phyloP scores from a whole-genome alignment of 2,329 filamentous ascomycete species.

The Penicillium paneum region DNA sequence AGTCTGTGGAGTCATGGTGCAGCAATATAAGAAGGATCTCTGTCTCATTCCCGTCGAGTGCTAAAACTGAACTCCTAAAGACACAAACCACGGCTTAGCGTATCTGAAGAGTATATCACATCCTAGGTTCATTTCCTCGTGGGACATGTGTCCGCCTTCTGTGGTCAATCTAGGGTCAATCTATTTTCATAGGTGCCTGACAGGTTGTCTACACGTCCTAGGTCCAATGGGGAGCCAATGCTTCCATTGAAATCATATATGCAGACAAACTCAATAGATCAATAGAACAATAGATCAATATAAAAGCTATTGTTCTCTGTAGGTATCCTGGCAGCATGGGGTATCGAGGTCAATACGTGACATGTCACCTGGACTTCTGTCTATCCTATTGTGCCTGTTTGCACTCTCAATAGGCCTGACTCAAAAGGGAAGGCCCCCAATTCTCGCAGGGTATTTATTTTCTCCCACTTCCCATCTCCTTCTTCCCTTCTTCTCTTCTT shows the following conservation, averaged over 20 bases:
- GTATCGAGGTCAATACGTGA: background rate
- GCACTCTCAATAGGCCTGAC: background rate
- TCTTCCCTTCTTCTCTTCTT: background rate
- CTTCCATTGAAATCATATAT: background rate
- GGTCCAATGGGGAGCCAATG: background rate
- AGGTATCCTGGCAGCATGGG: background rate
- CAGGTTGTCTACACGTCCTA: background rate
- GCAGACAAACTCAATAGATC: background rate
- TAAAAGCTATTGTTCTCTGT: background rate
- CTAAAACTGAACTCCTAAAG: too few species aligned
- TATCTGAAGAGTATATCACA: background rate
- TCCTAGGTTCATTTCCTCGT: background rate
- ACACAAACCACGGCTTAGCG: background rate
- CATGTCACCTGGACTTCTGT: background rate
- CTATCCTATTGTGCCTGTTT: background rate
- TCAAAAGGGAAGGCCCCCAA: background rate
- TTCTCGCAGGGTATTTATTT: background rate
- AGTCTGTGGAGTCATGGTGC: background rate
- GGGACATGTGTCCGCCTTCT: background rate
- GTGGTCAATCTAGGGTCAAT: background rate
- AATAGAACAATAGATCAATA: background rate
- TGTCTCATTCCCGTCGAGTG: background rate
- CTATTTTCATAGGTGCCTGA: background rate
- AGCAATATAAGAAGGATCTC: background rate
- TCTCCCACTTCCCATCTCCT: background rate